Percentiles rank a stretch among this genome's conserved stretches.
These are phyloP conservation scores for Trichophyton simii DNA, from an alignment of 2,329 filamentous ascomycete genomes.

Conservation along the genomic window DNA sequence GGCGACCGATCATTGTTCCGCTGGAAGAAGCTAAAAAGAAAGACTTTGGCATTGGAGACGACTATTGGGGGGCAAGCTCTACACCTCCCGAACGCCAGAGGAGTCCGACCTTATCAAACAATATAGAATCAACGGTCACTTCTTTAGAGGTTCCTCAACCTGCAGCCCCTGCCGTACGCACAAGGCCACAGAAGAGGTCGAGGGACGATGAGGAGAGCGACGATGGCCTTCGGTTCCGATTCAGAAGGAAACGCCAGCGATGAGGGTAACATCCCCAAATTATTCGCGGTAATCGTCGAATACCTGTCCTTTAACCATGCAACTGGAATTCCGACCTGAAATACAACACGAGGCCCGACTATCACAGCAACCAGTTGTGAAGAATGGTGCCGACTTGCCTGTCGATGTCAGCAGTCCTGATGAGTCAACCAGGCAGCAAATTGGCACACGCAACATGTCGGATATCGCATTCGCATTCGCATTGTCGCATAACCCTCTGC, in stretches of 20 bases:
- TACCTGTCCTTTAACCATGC: too few species aligned
- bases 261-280: background rate
- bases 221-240: constrained; percentile 45
- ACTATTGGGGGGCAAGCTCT: constrained; percentile 51
- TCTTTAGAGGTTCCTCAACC: background rate
- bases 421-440: too few species aligned
- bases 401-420: too few species aligned
- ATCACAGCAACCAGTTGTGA: too few species aligned
- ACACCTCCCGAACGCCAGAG: constrained; percentile 18
- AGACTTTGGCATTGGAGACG: constrained; percentile 60
- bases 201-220: constrained; percentile 42
- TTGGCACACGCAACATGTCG: too few species aligned
- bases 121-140: constrained; percentile 18
- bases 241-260: constrained; percentile 34
- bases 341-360: too few species aligned
- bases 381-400: too few species aligned
- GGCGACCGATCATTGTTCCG: constrained; percentile 51
- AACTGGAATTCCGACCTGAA: too few species aligned
- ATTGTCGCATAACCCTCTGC: too few species aligned
- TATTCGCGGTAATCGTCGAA: background rate
- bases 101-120: constrained; percentile 20
- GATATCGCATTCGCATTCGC: too few species aligned
- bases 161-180: background rate
- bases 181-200: constrained; percentile 9
- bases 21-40: constrained; percentile 60